Evolutionary conservation across 441 rosid species (phyloP).

Genomic region (Macaranga tanarius): DNA sequence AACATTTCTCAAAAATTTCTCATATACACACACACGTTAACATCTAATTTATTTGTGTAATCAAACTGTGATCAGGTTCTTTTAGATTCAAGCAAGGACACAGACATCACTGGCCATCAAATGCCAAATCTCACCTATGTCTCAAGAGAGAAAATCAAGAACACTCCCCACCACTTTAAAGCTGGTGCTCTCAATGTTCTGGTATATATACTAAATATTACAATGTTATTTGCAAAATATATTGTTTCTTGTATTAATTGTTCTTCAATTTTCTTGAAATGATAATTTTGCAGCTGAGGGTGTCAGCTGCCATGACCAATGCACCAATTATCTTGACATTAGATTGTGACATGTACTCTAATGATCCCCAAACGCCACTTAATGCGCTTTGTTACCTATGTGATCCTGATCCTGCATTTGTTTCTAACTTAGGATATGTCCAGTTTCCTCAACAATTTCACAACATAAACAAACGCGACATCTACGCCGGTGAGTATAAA

Average conservation of each 20-base stretch:
- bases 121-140: slow-evolving; percentile 72
- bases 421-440: slow-evolving; percentile 37
- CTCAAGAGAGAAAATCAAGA: slow-evolving; percentile 59
- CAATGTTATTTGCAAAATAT: too few species aligned
- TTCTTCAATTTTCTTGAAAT: too few species aligned
- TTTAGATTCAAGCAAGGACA: slow-evolving; percentile 43
- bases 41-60: too few species aligned
- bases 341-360: slow-evolving; percentile 83
- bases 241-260: too few species aligned
- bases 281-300: slow-evolving; percentile 48
- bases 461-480: slow-evolving; percentile 52
- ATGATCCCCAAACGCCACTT: slow-evolving; percentile 47
- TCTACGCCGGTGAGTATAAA: slow-evolving; percentile 46
- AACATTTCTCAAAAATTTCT: too few species aligned
- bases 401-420: slow-evolving; percentile 45
- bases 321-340: slow-evolving; percentile 56
- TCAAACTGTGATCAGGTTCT: slow-evolving; percentile 35
- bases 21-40: too few species aligned
- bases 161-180: slow-evolving; percentile 65
- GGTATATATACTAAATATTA: slow-evolving; percentile 28
- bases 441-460: slow-evolving; percentile 70
- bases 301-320: slow-evolving; percentile 66
- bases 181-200: slow-evolving; percentile 77
- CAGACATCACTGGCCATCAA: slow-evolving; percentile 33
- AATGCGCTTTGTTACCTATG: slow-evolving; percentile 50